Conservation (phyloP, 2,329 filamentous ascomycete genomes). For the Nannizzia gypsea region DNA sequence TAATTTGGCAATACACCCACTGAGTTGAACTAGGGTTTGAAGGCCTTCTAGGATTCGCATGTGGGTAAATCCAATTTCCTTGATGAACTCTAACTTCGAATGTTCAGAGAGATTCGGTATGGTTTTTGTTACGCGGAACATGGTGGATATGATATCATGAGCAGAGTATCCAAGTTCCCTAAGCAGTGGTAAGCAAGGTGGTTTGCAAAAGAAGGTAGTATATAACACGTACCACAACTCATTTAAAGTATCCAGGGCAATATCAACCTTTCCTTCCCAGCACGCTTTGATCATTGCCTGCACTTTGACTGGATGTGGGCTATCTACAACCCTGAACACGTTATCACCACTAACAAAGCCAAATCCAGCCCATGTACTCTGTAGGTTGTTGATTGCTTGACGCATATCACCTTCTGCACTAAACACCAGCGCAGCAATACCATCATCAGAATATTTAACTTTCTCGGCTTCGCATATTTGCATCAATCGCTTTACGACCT, state of each 20-base stretch:
- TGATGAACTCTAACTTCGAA: constrained; percentile 92
- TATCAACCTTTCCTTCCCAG: constrained; percentile 81
- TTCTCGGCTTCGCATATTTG: constrained; percentile 90
- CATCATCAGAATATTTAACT: constrained; percentile 84
- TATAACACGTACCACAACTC: constrained; percentile 59
- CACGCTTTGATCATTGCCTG: constrained; percentile 98
- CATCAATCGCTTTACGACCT: constrained; percentile 79
- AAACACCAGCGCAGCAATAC: constrained; percentile 90
- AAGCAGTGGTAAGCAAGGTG: constrained; percentile 6
- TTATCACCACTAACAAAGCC: constrained; percentile 97
- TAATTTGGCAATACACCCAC: constrained; percentile 79
- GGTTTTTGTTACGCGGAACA: constrained; percentile 97
- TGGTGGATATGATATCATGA: constrained; percentile 96
- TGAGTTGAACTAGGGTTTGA: constrained; percentile 85
- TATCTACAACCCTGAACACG: constrained; percentile 95
- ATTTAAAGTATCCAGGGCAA: constrained; percentile 70
- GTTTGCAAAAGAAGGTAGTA: not conserved
- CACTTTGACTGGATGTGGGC: constrained; percentile 93
- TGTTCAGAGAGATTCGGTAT: constrained; percentile 87
- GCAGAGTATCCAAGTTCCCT: constrained; percentile 86
- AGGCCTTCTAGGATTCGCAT: constrained; percentile 99
- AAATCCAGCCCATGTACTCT: constrained; percentile 85
- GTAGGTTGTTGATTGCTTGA: constrained; percentile 96
- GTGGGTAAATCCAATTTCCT: constrained; percentile 96
- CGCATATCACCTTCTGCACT: constrained; percentile 97